Percentiles rank a stretch among this genome's conserved stretches.
Conservation (phyloP, 2,329 filamentous ascomycete genomes). For the Lachnellula suecica region DNA sequence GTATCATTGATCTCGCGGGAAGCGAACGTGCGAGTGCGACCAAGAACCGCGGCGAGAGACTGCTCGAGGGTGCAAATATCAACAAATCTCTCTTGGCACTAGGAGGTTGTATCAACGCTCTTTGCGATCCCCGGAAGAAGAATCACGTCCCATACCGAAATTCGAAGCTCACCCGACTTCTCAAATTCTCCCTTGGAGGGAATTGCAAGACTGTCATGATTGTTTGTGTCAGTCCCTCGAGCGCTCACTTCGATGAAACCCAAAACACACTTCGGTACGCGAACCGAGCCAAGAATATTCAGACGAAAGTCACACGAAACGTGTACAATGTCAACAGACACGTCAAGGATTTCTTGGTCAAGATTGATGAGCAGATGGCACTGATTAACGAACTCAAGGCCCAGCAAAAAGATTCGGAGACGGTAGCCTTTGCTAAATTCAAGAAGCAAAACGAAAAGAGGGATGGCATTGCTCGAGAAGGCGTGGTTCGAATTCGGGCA, state of each 20-base stretch:
- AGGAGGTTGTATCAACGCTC: constrained; percentile 96
- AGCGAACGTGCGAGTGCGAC: constrained; percentile 95
- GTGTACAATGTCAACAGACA: constrained; percentile 99
- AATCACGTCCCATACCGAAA: constrained; percentile 97
- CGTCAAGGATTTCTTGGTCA: constrained; percentile 98
- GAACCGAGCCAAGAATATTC: constrained; percentile 98
- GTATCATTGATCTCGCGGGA: constrained; percentile 95
- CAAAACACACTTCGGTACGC: constrained; percentile 97
- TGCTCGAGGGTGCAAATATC: constrained; percentile 96
- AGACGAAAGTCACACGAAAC: constrained; percentile 98
- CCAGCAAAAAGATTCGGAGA: constrained; percentile 87
- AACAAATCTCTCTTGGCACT: constrained; percentile 96
- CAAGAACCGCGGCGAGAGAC: constrained; percentile 88
- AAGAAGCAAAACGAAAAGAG: constrained; percentile 87
- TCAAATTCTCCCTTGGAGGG: constrained; percentile 95
- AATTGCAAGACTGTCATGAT: constrained; percentile 99
- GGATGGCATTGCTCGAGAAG: constrained; percentile 72
- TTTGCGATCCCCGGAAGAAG: constrained; percentile 87
- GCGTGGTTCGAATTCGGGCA: constrained; percentile 72
- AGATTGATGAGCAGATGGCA: constrained; percentile 98
- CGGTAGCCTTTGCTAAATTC: constrained; percentile 81
- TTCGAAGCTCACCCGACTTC: constrained; percentile 89
- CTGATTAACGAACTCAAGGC: constrained; percentile 93
- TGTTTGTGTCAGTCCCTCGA: constrained; percentile 95
- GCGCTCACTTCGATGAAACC: constrained; percentile 95